Conservation (phyloP, 2,329 filamentous ascomycete genomes). For the Penicillium crustosum region DNA sequence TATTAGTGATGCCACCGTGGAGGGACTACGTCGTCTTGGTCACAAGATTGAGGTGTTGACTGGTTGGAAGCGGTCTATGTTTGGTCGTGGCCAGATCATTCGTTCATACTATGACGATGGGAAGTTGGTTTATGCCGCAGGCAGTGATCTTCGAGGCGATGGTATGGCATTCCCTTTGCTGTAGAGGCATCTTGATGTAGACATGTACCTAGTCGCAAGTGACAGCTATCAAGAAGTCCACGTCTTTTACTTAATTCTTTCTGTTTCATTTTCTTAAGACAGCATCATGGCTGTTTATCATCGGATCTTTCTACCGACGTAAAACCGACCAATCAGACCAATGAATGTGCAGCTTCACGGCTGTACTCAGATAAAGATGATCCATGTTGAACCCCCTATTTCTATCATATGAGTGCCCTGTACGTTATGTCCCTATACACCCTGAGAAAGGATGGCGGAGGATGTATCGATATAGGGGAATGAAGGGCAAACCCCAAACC, state of each 20-base stretch:
- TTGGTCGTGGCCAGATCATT: constrained; percentile 28
- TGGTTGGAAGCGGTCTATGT: constrained; percentile 22
- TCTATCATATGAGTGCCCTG: no score
- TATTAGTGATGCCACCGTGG: constrained; percentile 19
- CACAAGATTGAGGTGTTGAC: constrained; percentile 24
- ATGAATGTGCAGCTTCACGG: background rate
- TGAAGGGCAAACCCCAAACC: background rate
- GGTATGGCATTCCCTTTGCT: constrained; percentile 63
- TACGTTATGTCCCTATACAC: background rate
- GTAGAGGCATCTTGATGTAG: background rate
- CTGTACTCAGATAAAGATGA: background rate
- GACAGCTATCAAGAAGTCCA: background rate
- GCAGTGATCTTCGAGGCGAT: constrained; percentile 85
- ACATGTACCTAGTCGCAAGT: background rate
- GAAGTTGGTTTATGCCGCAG: constrained; percentile 75
- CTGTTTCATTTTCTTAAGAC: background rate
- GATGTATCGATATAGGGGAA: background rate
- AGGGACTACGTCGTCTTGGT: constrained; percentile 22
- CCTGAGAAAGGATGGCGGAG: background rate
- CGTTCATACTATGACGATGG: constrained; percentile 69
- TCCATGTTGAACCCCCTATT: no score
- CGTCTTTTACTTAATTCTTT: background rate
- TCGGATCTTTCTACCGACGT: background rate
- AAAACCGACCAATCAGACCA: background rate
- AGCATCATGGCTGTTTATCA: background rate